Base-by-base conservation (phyloP, 768 basidiomycete species). In the Trichaptum fuscoviolaceum region DNA sequence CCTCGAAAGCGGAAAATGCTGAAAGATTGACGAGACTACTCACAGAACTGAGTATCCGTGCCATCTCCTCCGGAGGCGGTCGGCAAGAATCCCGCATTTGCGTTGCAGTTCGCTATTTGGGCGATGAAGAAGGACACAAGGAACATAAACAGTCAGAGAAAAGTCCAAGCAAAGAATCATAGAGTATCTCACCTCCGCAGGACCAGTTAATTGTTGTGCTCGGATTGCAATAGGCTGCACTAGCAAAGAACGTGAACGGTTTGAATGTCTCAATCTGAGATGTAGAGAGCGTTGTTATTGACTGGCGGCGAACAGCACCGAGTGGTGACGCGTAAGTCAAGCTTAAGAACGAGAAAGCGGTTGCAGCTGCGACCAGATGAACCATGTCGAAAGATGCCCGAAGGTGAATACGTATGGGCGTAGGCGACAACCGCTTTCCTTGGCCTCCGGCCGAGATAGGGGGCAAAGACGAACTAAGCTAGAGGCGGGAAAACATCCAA, bases 321-420 rank as follows among this genome's bases (percentile, higher is more conserved):
- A 34, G 24, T 23, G 59, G 59, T 17, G 59, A 25, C 3, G 59
- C 59, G 76, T 93, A 99, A 0, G 89, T 92, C 70, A 96, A 92
- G 66, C 98, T 80, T 12, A 99, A 82, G 8, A 88, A 85, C 2
- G 95, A 96, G 67, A 97, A 80, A 0, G 95, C 95, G 35, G 98
- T 88, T 5, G 97, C 97, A 20, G 94, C 89, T n/a, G 93, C 76
- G 66, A 99, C 92, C 15, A 52, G 20, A 20, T 20, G 15, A 20
- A 52, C 10, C 42, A 52, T 52, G 30, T 30, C 30, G 30, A 30
- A 8, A 30, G 30, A 30, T 3, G 4, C 8, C 30, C 30, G 30
- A 3, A 3, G 30, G 30, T 30, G 30, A 30, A 30, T 30, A 30
- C 30, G 30, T 8, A 8, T n/a, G 8, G 8, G 30, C 30, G 30